Evolutionary conservation across 2,329 filamentous ascomycete genomes (phyloP).

Genomic region (Nothophaeocryptopus gaeumannii): DNA sequence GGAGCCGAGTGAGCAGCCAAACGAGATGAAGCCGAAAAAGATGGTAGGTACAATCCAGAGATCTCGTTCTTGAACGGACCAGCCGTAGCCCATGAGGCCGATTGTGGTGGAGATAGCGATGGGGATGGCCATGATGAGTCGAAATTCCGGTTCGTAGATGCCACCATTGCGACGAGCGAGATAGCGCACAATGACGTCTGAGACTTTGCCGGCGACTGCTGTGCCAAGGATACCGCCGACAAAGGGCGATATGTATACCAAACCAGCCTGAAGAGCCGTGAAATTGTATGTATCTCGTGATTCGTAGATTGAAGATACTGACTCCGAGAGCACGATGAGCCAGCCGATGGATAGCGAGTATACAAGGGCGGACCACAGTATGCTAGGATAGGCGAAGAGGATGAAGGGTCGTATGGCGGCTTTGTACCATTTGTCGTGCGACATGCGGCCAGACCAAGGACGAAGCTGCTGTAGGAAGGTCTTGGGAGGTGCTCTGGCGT

Average conservation of each 20-base stretch:
- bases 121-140: slow-evolving; percentile 81
- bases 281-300: slow-evolving; percentile 72
- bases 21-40: slow-evolving; percentile 89
- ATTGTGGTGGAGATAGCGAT: slow-evolving; percentile 74
- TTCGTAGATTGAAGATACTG: slow-evolving; percentile 76
- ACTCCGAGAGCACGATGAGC: slow-evolving; percentile 92
- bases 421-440: slow-evolving; percentile 73
- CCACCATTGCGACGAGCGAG: slow-evolving; percentile 88
- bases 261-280: slow-evolving; percentile 71
- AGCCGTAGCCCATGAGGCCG: slow-evolving; percentile 94
- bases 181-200: slow-evolving; percentile 75
- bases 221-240: slow-evolving; percentile 87
- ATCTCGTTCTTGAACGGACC: slow-evolving; percentile 73
- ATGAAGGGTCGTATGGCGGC: slow-evolving; percentile 79
- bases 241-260: slow-evolving; percentile 89
- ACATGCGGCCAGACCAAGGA: slow-evolving; percentile 74
- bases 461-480: slow-evolving; percentile 72
- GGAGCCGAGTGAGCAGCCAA: slow-evolving; percentile 84
- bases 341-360: slow-evolving; percentile 89
- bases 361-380: slow-evolving; percentile 82
- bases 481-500: slow-evolving; percentile 64
- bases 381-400: slow-evolving; percentile 79
- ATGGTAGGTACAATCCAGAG: slow-evolving; percentile 88
- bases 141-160: slow-evolving; percentile 91
- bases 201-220: slow-evolving; percentile 82